phyloP scores from a whole-genome alignment of 371 early-diverging fungal genomes.

The Funneliformis caledonium region DNA sequence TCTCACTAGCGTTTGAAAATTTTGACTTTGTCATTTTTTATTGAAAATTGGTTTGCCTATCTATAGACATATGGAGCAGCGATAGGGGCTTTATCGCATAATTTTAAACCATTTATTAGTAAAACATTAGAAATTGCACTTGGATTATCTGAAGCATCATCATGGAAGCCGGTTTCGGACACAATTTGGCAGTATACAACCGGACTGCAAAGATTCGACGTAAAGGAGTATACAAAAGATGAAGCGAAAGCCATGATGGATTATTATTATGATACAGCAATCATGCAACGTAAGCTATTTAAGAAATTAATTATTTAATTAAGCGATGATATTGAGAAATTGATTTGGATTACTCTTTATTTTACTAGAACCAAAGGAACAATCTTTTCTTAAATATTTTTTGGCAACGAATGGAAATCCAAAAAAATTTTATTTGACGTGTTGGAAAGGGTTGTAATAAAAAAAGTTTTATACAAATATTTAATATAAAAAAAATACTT shows the following conservation, averaged over 20 bases:
- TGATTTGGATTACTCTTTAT: background rate
- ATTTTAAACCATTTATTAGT: slow-evolving; percentile 2
- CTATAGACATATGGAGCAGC: slow-evolving; percentile 30
- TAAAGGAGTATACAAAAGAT: slow-evolving; percentile 7
- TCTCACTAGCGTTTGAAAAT: background rate
- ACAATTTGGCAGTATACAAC: background rate
- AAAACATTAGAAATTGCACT: slow-evolving; percentile 30
- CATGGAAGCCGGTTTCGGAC: slow-evolving; percentile 13
- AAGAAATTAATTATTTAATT: background rate
- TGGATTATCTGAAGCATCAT: slow-evolving; percentile 1
- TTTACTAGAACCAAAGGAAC: slow-evolving; percentile 11
- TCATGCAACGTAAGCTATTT: slow-evolving; percentile 27
- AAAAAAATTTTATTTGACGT: slow-evolving; percentile 29
- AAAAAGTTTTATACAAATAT: background rate
- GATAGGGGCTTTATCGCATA: slow-evolving; percentile 28
- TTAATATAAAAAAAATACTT: too few relatives aligned
- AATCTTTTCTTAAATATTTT: slow-evolving; percentile 6
- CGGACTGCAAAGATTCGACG: slow-evolving; percentile 23
- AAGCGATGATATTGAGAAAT: background rate
- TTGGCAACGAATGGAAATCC: slow-evolving; percentile 36
- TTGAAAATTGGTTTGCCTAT: background rate
- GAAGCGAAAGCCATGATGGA: slow-evolving; percentile 33
- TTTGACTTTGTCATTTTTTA: background rate
- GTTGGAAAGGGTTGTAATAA: slow-evolving; percentile 31
- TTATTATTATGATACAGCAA: slow-evolving; percentile 17